phyloP scores from a whole-genome alignment of 1,284 basidiomycete genomes.

The Mycocalia duriaeana region DNA sequence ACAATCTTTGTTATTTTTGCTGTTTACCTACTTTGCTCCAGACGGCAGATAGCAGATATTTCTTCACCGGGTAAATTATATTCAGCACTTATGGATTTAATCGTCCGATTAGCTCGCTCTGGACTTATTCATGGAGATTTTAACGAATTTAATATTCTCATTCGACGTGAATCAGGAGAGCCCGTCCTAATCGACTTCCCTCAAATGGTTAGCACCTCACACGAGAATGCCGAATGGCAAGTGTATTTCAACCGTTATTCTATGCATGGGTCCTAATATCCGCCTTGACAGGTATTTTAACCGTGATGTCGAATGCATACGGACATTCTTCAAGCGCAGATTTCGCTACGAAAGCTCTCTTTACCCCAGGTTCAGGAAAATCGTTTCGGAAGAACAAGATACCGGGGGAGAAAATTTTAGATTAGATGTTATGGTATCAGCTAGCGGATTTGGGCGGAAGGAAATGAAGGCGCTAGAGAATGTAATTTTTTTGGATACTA shows the following conservation, averaged over 20 bases:
- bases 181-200: slow-evolving; percentile 98
- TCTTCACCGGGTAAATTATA: slow-evolving; percentile 87
- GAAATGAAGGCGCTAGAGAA: slow-evolving; percentile 82
- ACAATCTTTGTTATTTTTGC: slow-evolving; percentile 4
- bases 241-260: slow-evolving; percentile 9
- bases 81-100: slow-evolving; percentile 90
- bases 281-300: slow-evolving; percentile 83
- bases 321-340: slow-evolving; percentile 87
- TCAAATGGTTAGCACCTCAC: slow-evolving; percentile 98
- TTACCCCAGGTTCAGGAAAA: slow-evolving; percentile 80
- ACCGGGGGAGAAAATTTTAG: slow-evolving; percentile 52
- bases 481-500: slow-evolving; percentile 39
- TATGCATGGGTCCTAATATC: slow-evolving; percentile 7
- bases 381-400: slow-evolving; percentile 47
- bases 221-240: slow-evolving; percentile 94
- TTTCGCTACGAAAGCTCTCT: slow-evolving; percentile 90
- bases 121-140: slow-evolving; percentile 98
- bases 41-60: slow-evolving; percentile 84
- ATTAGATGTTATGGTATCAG: slow-evolving; percentile 86
- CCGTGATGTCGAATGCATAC: slow-evolving; percentile 94
- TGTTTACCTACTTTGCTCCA: slow-evolving; percentile 29
- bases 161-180: slow-evolving; percentile 75
- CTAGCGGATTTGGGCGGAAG: slow-evolving; percentile 85
- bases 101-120: slow-evolving; percentile 88
- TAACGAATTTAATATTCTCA: slow-evolving; percentile 99